Percentiles rank a stretch among this genome's conserved stretches.
Evolutionary conservation across 2,329 filamentous ascomycete species (phyloP).

Genomic region (Graphilbum sp.): DNA sequence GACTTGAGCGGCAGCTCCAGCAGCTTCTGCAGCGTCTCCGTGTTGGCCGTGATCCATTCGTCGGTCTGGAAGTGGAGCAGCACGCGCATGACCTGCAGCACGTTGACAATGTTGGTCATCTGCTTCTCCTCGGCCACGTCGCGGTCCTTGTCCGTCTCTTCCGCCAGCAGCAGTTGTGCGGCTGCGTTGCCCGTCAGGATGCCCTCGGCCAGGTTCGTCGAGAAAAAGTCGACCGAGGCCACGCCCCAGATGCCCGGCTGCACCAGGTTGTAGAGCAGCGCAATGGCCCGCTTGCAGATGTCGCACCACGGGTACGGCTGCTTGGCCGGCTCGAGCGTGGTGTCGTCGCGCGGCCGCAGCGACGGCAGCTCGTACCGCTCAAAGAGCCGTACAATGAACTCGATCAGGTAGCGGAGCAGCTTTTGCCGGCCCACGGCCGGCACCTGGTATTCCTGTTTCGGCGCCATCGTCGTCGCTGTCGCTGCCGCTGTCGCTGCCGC

Average conservation of each 20-base stretch:
- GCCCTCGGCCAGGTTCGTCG: not conserved
- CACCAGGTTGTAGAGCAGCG: constrained; percentile 67
- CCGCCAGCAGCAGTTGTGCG: constrained; percentile 26
- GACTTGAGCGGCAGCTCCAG: constrained; percentile 78
- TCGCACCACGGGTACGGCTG: constrained; percentile 47
- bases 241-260: constrained; percentile 85
- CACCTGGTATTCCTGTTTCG: constrained; percentile 49
- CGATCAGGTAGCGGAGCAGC: constrained; percentile 87
- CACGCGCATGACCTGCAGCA: constrained; percentile 79
- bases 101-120: constrained; percentile 79
- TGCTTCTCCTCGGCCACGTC: constrained; percentile 64
- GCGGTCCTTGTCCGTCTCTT: constrained; percentile 42
- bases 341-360: constrained; percentile 46
- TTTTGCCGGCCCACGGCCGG: constrained; percentile 51
- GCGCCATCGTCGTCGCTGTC: constrained; percentile 22
- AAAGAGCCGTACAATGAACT: constrained; percentile 80
- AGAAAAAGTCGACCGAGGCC: constrained; percentile 53
- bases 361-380: constrained; percentile 71
- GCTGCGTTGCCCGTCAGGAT: not conserved
- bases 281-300: constrained; percentile 70
- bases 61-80: constrained; percentile 76
- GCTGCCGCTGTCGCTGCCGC: constrained; percentile 35
- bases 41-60: constrained; percentile 74
- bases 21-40: constrained; percentile 67
- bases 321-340: constrained; percentile 24